Percentiles rank a stretch among this genome's conserved stretches.
Evolutionary conservation across 345 rosid genomes (phyloP).

Genomic region (Lepidium aucheri): DNA sequence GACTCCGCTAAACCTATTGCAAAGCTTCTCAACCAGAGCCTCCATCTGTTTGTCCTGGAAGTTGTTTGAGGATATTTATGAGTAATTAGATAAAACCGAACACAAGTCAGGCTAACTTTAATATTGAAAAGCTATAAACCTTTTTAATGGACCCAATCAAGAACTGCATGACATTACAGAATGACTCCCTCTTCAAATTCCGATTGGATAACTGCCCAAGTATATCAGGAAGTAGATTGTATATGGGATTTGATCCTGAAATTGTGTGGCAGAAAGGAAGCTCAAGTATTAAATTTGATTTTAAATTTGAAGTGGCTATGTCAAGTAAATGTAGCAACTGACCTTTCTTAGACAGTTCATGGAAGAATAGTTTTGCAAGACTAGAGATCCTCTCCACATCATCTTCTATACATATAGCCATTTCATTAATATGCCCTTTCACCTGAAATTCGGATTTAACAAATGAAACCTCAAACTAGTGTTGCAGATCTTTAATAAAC

Average conservation of each 20-base stretch:
- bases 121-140: slow-evolving; percentile 34
- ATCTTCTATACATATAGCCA: slow-evolving; percentile 85
- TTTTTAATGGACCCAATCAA: slow-evolving; percentile 92
- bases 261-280: slow-evolving; percentile 3
- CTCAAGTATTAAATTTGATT: slow-evolving; percentile 14
- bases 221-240: slow-evolving; percentile 93
- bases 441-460: slow-evolving; percentile 48
- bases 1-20: slow-evolving; percentile 90
- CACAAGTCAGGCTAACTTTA: slow-evolving; percentile 10
- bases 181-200: slow-evolving; percentile 62
- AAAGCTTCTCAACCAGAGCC: slow-evolving; percentile 93
- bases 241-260: slow-evolving; percentile 92
- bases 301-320: neutral
- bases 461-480: slow-evolving; percentile 18
- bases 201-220: slow-evolving; percentile 76
- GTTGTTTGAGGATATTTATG: neutral
- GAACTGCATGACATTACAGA: slow-evolving; percentile 93
- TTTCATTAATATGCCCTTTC: slow-evolving; percentile 89
- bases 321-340: slow-evolving; percentile 3
- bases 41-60: slow-evolving; percentile 97
- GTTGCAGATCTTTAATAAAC: neutral
- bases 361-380: slow-evolving; percentile 87
- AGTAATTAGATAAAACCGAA: slow-evolving; percentile 2
- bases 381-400: slow-evolving; percentile 81
- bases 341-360: slow-evolving; percentile 97